A percentile compares a stretch with the other conserved stretches of the same genome.
Evolutionary conservation across 2,329 filamentous ascomycete species (phyloP).

Genomic region (Pyrenochaeta sp.): DNA sequence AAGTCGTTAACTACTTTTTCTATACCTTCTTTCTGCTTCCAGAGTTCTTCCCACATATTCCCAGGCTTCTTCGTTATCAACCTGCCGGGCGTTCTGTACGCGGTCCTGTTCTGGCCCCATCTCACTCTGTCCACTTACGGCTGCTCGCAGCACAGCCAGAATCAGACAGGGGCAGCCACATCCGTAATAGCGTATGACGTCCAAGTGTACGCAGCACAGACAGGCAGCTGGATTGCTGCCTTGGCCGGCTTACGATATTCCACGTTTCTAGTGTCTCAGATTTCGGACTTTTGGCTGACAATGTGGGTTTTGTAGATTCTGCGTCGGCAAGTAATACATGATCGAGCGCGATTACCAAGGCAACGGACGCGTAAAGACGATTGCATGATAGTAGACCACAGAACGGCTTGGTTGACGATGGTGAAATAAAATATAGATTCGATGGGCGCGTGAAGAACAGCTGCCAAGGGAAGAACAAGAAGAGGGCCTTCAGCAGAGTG

Average conservation of each 20-base stretch:
- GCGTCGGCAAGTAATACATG: slow-evolving; percentile 30
- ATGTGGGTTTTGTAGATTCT: slow-evolving; percentile 26
- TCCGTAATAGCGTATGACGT: slow-evolving; percentile 32
- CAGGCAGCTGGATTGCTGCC: not conserved
- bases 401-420: not conserved
- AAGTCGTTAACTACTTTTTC: slow-evolving; percentile 50
- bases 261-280: slow-evolving; percentile 8
- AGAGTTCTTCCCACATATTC: not conserved
- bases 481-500: not conserved
- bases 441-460: not conserved
- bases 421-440: not conserved
- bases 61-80: too few relatives aligned
- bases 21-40: slow-evolving; percentile 4
- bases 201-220: slow-evolving; percentile 2
- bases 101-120: slow-evolving; percentile 1
- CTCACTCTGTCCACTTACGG: not conserved
- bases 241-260: slow-evolving; percentile 12
- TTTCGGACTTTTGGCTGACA: slow-evolving; percentile 6
- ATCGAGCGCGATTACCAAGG: not conserved
- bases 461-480: not conserved
- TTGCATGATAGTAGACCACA: too few relatives aligned
- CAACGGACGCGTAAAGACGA: not conserved
- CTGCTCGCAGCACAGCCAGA: slow-evolving; percentile 6
- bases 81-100: not conserved
- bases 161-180: slow-evolving; percentile 21